Base-by-base conservation (phyloP, 768 basidiomycete genomes). In the Mycena chlorophos region DNA sequence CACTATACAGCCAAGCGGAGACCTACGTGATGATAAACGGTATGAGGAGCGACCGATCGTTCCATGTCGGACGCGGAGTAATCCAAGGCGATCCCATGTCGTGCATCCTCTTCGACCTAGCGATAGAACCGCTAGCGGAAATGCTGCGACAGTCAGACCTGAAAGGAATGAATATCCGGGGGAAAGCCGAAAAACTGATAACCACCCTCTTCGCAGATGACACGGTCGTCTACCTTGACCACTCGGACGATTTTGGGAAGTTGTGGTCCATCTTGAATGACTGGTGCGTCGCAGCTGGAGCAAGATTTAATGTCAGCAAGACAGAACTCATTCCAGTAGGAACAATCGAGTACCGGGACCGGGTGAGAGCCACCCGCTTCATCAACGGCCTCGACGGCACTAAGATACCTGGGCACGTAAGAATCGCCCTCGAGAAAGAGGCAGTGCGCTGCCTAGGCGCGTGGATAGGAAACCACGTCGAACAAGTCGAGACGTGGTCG, bases 251-350 rank as follows among this genome's bases (percentile, higher is more conserved):
- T 25, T 52, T 27, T 6, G 39, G 51, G 3, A 19, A 14, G 2
- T 31, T 43, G 3, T 6, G 26, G 39, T 27, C 26, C 3, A 43
- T 52, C 28, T 3, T 52, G 16, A 2, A 39, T 3, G 25, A 17
- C 0, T 63, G 62, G 62, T 63, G 57, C 25, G 0, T 1, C 0
- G 56, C 57, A 0, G 56, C 66, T 0, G 54, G 60, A 0, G 66
- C 62, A 0, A 67, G 64, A 14, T 68, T 69, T 3, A 69, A 69
- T 45, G 3, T 62, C 0, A 46, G 34, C 17, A 68, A 68, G 19
- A 68, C 65, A 0, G 57, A 68, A n/a, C 56, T 67, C 1, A 40
- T 65, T 0, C 68, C 65, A 0, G 64, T 73, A 0, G 71, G 74
- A 1, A 50, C 17, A 34, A 27, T 23, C n/a, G 23, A 19, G 4